A percentile compares a stretch with the other conserved stretches of the same genome.
Evolutionary conservation across 2,329 filamentous ascomycete genomes (phyloP).

Genomic region (Fusarium sambucinum): DNA sequence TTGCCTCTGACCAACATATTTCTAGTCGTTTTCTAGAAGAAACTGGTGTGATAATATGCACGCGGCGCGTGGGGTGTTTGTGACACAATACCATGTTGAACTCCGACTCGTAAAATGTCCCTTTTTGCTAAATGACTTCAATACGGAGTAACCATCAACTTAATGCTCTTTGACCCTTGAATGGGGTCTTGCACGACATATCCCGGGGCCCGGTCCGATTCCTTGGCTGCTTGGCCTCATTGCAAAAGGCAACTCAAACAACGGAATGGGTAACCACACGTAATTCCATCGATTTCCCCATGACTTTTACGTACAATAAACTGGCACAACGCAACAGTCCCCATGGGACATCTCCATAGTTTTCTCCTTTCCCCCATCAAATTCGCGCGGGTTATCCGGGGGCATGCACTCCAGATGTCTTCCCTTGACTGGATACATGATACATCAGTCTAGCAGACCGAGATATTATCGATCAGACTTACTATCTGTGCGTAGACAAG

Average conservation of each 20-base stretch:
- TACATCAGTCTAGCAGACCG: constrained; percentile 4
- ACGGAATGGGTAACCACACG: constrained; percentile 6
- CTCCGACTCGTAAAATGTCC: constrained; percentile 31
- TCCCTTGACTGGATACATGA: constrained; percentile 11
- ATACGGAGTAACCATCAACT: background rate
- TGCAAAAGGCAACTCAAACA: constrained; percentile 2
- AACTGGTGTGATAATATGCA: background rate
- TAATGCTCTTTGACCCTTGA: background rate
- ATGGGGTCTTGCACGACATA: constrained; percentile 10
- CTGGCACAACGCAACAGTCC: constrained; percentile 22
- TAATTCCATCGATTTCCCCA: constrained; percentile 12
- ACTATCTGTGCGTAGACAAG: constrained; percentile 18
- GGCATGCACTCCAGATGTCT: constrained; percentile 37
- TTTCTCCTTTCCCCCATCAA: constrained; percentile 22
- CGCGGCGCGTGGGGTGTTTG: constrained; percentile 12
- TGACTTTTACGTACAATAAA: constrained; percentile 45
- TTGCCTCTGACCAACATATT: constrained; percentile 15
- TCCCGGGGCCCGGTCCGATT: constrained; percentile 10
- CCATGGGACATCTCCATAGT: constrained; percentile 41
- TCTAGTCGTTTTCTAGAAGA: constrained; percentile 47
- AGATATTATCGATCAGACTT: constrained; percentile 17
- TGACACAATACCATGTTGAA: constrained; percentile 9
- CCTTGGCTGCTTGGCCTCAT: constrained; percentile 8
- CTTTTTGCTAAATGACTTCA: background rate
- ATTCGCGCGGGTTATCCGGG: constrained; percentile 26